phyloP scores from a whole-genome alignment of 305 asterid genomes.

The Fraxinus latifolia region DNA sequence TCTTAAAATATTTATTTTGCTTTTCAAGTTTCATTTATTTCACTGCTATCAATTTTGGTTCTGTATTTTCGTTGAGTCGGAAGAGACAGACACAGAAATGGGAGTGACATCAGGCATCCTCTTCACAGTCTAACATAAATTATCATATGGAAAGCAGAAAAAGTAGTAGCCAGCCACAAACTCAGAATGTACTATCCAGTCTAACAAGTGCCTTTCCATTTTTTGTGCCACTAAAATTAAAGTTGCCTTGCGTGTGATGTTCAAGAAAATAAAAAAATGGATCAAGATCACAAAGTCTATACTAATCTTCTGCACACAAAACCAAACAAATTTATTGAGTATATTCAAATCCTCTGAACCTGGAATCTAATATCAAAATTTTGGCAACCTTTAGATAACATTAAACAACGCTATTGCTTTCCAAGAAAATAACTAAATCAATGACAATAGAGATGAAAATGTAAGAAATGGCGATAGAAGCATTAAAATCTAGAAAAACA shows the following conservation, averaged over 20 bases:
- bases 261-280: not conserved
- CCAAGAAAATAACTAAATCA: not conserved
- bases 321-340: not conserved
- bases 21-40: not conserved
- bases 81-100: not conserved
- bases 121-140: not conserved
- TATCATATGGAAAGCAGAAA: not conserved
- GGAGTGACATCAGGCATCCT: slow-evolving; percentile 1
- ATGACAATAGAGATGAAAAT: not conserved
- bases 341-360: not conserved
- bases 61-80: not conserved
- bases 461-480: not conserved
- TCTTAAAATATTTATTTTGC: not conserved
- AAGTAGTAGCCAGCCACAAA: not conserved
- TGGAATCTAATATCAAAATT: not conserved
- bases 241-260: not conserved
- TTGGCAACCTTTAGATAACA: not conserved
- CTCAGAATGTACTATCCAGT: not conserved
- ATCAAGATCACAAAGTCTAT: not conserved
- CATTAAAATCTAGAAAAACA: not conserved
- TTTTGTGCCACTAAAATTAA: not conserved
- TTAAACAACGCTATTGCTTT: not conserved
- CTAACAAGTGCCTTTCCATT: not conserved
- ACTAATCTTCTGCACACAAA: not conserved
- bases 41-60: not conserved